These are phyloP conservation scores for Gamsiella multidivaricata DNA, from an alignment of 192 early-diverging fungal species.

Conservation along the genomic window DNA sequence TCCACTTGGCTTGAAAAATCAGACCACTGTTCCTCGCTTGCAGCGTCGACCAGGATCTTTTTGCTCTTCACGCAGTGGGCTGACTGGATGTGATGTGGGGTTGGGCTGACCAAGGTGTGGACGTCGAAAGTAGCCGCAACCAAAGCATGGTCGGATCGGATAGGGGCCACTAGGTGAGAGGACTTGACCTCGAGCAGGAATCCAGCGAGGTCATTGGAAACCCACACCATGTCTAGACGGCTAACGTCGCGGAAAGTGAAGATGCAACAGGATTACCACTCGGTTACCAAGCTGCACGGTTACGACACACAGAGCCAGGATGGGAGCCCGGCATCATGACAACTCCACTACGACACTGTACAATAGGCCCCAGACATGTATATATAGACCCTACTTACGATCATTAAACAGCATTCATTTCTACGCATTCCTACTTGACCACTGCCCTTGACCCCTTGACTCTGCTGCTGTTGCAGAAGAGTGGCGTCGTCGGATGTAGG, in stretches of 20 bases:
- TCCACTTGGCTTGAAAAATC: not conserved
- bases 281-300: too few relatives aligned
- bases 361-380: too few relatives aligned
- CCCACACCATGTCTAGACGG: conserved; percentile 13
- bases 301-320: too few relatives aligned
- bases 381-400: too few relatives aligned
- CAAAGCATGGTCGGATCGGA: conserved; percentile 3
- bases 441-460: too few relatives aligned
- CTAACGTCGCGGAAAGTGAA: conserved; percentile 1
- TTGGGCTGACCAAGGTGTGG: conserved; percentile 1
- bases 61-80: not conserved
- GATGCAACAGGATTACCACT: too few relatives aligned
- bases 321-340: too few relatives aligned
- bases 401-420: too few relatives aligned
- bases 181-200: not conserved
- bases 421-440: too few relatives aligned
- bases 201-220: not conserved
- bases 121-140: not conserved
- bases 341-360: too few relatives aligned
- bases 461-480: too few relatives aligned
- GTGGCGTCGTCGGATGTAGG: not conserved
- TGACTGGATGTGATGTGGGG: not conserved
- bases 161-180: not conserved
- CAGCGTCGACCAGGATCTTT: not conserved
- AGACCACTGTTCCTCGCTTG: not conserved